Percentiles rank a stretch among this genome's conserved stretches.
phyloP scores from a whole-genome alignment of 2,329 filamentous ascomycete genomes.

The Claviceps digitariae region DNA sequence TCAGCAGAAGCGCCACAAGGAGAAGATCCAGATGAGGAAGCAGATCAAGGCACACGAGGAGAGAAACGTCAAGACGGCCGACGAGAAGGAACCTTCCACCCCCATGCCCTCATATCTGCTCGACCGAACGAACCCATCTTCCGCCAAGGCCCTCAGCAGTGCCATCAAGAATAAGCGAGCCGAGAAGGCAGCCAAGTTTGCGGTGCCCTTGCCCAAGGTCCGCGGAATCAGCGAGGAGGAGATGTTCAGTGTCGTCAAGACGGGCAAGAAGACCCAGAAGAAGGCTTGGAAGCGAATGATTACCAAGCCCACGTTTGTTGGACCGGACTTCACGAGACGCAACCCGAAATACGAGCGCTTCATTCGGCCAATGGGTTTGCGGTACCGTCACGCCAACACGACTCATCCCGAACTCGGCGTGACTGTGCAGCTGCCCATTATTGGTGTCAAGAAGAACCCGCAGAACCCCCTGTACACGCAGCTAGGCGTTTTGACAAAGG shows the following conservation, averaged over 20 bases:
- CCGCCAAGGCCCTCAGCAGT: slow-evolving; percentile 57
- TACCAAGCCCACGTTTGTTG: slow-evolving; percentile 59
- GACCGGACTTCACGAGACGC: slow-evolving; percentile 74
- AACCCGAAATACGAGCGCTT: slow-evolving; percentile 65
- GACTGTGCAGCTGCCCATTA: slow-evolving; percentile 75
- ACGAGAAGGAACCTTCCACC: slow-evolving; percentile 64
- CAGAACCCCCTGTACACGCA: slow-evolving; percentile 87
- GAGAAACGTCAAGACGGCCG: slow-evolving; percentile 82
- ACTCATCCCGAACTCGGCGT: slow-evolving; percentile 68
- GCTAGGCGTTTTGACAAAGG: slow-evolving; percentile 77
- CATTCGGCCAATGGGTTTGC: slow-evolving; percentile 35
- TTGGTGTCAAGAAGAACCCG: slow-evolving; percentile 53
- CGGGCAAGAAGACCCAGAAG: slow-evolving; percentile 86
- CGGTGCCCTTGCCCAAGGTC: slow-evolving; percentile 86
- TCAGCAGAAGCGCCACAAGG: slow-evolving; percentile 83
- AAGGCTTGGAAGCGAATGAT: slow-evolving; percentile 65
- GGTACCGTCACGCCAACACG: slow-evolving; percentile 40
- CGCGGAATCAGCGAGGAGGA: slow-evolving; percentile 85
- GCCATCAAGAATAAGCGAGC: slow-evolving; percentile 92
- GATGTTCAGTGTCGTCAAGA: slow-evolving; percentile 95
- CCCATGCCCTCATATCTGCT: slow-evolving; percentile 88
- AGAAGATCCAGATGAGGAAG: slow-evolving; percentile 98
- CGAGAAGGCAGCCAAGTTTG: slow-evolving; percentile 90
- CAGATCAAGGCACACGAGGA: slow-evolving; percentile 90
- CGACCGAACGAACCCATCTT: slow-evolving; percentile 54